Percentiles rank a stretch among this genome's conserved stretches.
These are phyloP conservation scores for Talaromyces atroroseus DNA, from an alignment of 2,329 filamentous ascomycete species.

Conservation along the genomic window DNA sequence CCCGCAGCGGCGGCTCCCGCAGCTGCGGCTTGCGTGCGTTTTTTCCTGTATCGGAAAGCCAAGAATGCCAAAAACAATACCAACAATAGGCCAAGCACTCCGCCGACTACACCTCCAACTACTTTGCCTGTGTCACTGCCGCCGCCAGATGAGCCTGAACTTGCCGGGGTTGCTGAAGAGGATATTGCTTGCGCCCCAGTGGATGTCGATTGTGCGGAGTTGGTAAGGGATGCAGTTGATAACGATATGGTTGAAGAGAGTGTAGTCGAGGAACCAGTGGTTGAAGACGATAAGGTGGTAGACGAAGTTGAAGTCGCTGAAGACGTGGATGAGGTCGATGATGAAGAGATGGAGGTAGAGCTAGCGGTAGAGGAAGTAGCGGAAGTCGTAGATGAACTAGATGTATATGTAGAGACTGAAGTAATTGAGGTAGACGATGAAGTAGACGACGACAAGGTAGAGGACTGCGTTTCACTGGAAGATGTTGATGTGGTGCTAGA, in stretches of 20 bases:
- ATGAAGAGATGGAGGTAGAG: background rate
- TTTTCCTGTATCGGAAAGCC: constrained; percentile 18
- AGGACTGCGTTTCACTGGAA: background rate
- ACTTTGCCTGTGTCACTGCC: constrained; percentile 45
- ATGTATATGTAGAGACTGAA: background rate
- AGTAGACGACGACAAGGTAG: background rate
- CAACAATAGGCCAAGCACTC: constrained; percentile 52
- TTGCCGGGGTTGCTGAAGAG: constrained; percentile 1
- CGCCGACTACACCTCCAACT: constrained; percentile 59
- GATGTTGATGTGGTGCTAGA: background rate
- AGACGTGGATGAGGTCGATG: background rate
- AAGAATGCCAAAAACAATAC: constrained; percentile 40
- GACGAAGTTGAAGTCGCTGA: constrained; percentile 1
- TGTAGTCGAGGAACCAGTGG: background rate
- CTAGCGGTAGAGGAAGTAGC: background rate
- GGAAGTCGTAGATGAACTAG: background rate
- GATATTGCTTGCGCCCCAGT: background rate
- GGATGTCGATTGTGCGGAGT: background rate
- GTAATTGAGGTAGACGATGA: background rate
- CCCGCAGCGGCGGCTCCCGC: constrained; percentile 10
- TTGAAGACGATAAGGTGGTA: background rate
- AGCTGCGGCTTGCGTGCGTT: constrained; percentile 9
- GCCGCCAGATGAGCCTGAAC: constrained; percentile 15
- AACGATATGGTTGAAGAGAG: background rate
- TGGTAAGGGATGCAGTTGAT: background rate